Percentiles rank a stretch among this genome's conserved stretches.
Evolutionary conservation across 345 rosid genomes (phyloP).

Genomic region (Alliaria petiolata): DNA sequence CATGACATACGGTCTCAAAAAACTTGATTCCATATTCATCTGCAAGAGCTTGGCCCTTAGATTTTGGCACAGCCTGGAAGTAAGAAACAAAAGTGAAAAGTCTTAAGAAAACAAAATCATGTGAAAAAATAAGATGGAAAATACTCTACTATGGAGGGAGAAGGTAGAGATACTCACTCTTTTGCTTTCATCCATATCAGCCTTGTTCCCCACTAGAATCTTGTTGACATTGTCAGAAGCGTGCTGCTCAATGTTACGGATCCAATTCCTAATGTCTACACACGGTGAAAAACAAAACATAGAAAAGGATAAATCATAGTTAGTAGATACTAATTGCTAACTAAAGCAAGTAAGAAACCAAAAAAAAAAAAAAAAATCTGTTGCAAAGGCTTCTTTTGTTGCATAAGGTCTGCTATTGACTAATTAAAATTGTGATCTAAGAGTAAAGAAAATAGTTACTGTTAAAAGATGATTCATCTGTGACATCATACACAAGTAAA

Average conservation of each 20-base stretch:
- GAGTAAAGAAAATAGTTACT: conserved; percentile 43
- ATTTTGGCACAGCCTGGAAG: conserved; percentile 83
- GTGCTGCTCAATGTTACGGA: conserved; percentile 98
- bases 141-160: neutral
- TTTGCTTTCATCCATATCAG: conserved; percentile 99
- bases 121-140: neutral
- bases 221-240: conserved; percentile 99
- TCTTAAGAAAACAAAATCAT: neutral
- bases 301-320: too few species aligned
- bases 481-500: conserved; percentile 97
- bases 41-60: conserved; percentile 97
- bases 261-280: conserved; percentile 95
- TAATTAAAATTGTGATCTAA: neutral
- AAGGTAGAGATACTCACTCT: conserved; percentile 52
- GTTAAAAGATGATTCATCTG: conserved; percentile 98
- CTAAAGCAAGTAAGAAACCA: too few species aligned
- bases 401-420: neutral
- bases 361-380: too few species aligned
- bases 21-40: conserved; percentile 96
- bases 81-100: too few species aligned
- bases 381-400: too few species aligned
- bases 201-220: conserved; percentile 96
- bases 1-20: conserved; percentile 83
- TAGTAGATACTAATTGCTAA: neutral
- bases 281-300: too few species aligned